Conservation (phyloP, 805 yeast genomes). For the Candida ulmi region DNA sequence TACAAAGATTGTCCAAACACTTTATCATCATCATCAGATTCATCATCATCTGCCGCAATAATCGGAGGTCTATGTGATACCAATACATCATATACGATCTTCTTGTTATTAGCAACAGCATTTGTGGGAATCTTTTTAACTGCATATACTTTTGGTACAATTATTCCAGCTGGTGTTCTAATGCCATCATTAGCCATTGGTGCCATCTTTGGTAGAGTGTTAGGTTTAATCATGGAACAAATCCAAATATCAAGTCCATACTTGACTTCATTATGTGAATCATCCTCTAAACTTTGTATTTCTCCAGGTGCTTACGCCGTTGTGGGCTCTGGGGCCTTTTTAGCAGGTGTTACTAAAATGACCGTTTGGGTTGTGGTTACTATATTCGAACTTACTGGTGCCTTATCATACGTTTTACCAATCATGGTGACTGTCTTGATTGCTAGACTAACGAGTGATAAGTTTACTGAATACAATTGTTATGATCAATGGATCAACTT, state of each 20-base stretch:
- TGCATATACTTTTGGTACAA: slow-evolving; percentile 63
- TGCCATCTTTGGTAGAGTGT: slow-evolving; percentile 49
- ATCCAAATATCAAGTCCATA: slow-evolving; percentile 35
- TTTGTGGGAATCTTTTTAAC: slow-evolving; percentile 54
- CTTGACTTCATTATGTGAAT: slow-evolving; percentile 33
- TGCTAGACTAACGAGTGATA: slow-evolving; percentile 68
- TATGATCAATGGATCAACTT: slow-evolving; percentile 54
- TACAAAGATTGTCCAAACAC: slow-evolving; percentile 57
- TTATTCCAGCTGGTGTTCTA: slow-evolving; percentile 63
- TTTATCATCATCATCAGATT: neutral
- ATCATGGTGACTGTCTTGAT: slow-evolving; percentile 80
- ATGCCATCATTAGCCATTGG: slow-evolving; percentile 63
- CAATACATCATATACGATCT: slow-evolving; percentile 3
- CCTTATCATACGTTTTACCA: slow-evolving; percentile 76
- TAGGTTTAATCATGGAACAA: slow-evolving; percentile 46
- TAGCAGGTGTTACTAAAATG: slow-evolving; percentile 76
- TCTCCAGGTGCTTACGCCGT: slow-evolving; percentile 87
- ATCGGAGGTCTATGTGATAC: slow-evolving; percentile 23
- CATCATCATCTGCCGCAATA: slow-evolving; percentile 17
- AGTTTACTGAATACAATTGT: slow-evolving; percentile 51
- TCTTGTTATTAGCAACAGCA: slow-evolving; percentile 15
- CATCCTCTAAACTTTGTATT: slow-evolving; percentile 48
- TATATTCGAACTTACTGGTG: slow-evolving; percentile 81
- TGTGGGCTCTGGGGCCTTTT: slow-evolving; percentile 80
- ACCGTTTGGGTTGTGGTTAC: slow-evolving; percentile 78